These are phyloP conservation scores for Globisporangium spiculum DNA, from an alignment of 352 stramenopile species.

Conservation along the genomic window DNA sequence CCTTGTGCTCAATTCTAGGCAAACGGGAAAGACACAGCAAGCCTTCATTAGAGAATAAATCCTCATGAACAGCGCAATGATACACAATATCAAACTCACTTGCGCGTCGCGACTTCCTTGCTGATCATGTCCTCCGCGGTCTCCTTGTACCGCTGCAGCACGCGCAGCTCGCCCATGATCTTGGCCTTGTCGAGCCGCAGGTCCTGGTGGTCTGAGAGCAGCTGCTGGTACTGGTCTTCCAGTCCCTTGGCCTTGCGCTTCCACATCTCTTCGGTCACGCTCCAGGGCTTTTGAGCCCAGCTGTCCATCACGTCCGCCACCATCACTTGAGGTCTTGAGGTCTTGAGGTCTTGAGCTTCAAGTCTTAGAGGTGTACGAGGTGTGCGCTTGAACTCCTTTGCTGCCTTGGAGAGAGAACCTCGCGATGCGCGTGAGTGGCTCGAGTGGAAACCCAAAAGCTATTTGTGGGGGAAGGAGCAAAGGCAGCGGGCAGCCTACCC, in stretches of 20 bases:
- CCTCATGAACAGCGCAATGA: no score
- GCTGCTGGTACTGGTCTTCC: slow-evolving; percentile 66
- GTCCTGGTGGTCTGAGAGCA: slow-evolving; percentile 68
- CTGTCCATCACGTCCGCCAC: slow-evolving; percentile 48
- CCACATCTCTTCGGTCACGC: slow-evolving; percentile 73
- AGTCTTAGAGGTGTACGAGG: not conserved
- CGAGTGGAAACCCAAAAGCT: slow-evolving; percentile 6
- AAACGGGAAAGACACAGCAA: not conserved
- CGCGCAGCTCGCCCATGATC: slow-evolving; percentile 58
- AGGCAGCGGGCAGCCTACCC: not conserved
- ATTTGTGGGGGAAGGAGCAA: slow-evolving; percentile 1
- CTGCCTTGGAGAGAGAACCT: not conserved
- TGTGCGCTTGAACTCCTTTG: not conserved
- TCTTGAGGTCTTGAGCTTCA: not conserved
- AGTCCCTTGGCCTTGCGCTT: slow-evolving; percentile 68
- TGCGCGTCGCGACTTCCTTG: slow-evolving; percentile 47
- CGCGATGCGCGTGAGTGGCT: slow-evolving; percentile 1
- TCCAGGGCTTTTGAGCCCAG: slow-evolving; percentile 61
- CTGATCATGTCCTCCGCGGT: slow-evolving; percentile 62
- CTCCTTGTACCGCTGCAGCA: slow-evolving; percentile 76
- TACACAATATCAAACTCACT: slow-evolving; percentile 26
- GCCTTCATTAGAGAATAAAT: not conserved
- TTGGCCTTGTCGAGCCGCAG: slow-evolving; percentile 67
- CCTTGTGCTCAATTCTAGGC: slow-evolving; percentile 57
- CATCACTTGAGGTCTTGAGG: slow-evolving; percentile 1